Percentiles rank a stretch among this genome's conserved stretches.
These are phyloP conservation scores for Candida broadrunensis DNA, from an alignment of 805 yeast species.

Conservation along the genomic window DNA sequence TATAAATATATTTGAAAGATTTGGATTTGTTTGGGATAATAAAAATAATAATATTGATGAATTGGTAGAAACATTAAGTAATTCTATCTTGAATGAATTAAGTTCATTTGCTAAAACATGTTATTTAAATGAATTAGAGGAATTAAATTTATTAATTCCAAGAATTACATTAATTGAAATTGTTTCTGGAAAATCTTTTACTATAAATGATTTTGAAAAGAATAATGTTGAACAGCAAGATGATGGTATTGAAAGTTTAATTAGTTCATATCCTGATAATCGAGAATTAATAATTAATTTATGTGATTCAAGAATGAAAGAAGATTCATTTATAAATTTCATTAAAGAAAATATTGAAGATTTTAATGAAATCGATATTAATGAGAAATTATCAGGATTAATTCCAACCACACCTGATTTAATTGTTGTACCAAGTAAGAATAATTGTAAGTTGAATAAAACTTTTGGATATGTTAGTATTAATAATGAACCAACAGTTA, in stretches of 20 bases:
- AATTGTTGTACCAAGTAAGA: slow-evolving; percentile 9
- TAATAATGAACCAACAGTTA: background rate
- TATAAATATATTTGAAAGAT: slow-evolving; percentile 19
- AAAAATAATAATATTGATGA: slow-evolving; percentile 2
- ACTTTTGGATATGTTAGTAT: slow-evolving; percentile 10
- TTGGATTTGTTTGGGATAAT: slow-evolving; percentile 19
- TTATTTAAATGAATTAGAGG: slow-evolving; percentile 7
- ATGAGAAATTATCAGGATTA: slow-evolving; percentile 2
- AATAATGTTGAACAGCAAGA: background rate
- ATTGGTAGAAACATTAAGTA: slow-evolving; percentile 10
- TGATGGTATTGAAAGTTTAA: slow-evolving; percentile 4
- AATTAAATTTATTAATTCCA: slow-evolving; percentile 12
- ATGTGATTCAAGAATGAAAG: slow-evolving; percentile 13
- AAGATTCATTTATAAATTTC: slow-evolving; percentile 1
- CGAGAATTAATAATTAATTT: slow-evolving; percentile 13
- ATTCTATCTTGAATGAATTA: slow-evolving; percentile 17
- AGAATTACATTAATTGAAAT: slow-evolving; percentile 12
- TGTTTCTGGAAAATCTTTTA: background rate
- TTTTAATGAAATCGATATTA: background rate
- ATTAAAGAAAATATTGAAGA: slow-evolving; percentile 1
- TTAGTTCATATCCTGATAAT: slow-evolving; percentile 4
- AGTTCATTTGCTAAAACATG: slow-evolving; percentile 12
- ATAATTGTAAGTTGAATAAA: slow-evolving; percentile 1
- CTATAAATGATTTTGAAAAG: background rate
- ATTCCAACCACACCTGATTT: slow-evolving; percentile 14